phyloP scores from a whole-genome alignment of 2,329 filamentous ascomycete species.

The Clonostachys byssicola region DNA sequence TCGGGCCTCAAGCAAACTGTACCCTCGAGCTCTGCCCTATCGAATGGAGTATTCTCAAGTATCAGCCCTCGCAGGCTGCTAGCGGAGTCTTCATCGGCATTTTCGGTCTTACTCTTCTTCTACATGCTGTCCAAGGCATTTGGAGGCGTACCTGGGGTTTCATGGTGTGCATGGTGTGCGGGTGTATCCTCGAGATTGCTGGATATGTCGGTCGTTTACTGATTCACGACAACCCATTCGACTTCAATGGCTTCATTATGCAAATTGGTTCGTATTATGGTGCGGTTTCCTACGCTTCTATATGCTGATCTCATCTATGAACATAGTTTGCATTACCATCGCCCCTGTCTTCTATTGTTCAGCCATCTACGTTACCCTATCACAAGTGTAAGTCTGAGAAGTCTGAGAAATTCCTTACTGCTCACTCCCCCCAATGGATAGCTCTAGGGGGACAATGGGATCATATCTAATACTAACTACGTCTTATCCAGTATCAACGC shows the following conservation, averaged over 20 bases:
- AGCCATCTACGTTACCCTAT: slow-evolving; percentile 18
- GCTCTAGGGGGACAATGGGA: no score
- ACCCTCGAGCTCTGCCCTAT: slow-evolving; percentile 39
- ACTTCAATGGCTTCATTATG: slow-evolving; percentile 54
- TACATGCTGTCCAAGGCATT: slow-evolving; percentile 31
- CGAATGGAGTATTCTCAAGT: slow-evolving; percentile 31
- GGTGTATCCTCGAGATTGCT: slow-evolving; percentile 51
- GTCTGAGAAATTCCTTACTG: neutral
- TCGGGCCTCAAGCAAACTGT: slow-evolving; percentile 39
- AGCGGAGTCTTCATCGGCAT: slow-evolving; percentile 38
- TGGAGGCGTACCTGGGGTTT: slow-evolving; percentile 35
- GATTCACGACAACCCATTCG: slow-evolving; percentile 47
- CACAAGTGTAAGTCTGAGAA: slow-evolving; percentile 15
- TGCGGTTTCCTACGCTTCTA: neutral
- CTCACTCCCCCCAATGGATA: slow-evolving; percentile 6
- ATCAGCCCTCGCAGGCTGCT: slow-evolving; percentile 33
- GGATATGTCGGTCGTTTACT: slow-evolving; percentile 56
- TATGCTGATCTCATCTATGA: neutral
- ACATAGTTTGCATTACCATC: slow-evolving; percentile 21
- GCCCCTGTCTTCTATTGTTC: slow-evolving; percentile 20
- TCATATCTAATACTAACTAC: no score
- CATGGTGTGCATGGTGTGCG: slow-evolving; percentile 42
- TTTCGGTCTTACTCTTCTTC: slow-evolving; percentile 34
- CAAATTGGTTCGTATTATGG: slow-evolving; percentile 49
- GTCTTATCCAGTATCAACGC: slow-evolving; percentile 9